Conservation (phyloP, 2,329 filamentous ascomycete species). For the Parafenestella ontariensis region DNA sequence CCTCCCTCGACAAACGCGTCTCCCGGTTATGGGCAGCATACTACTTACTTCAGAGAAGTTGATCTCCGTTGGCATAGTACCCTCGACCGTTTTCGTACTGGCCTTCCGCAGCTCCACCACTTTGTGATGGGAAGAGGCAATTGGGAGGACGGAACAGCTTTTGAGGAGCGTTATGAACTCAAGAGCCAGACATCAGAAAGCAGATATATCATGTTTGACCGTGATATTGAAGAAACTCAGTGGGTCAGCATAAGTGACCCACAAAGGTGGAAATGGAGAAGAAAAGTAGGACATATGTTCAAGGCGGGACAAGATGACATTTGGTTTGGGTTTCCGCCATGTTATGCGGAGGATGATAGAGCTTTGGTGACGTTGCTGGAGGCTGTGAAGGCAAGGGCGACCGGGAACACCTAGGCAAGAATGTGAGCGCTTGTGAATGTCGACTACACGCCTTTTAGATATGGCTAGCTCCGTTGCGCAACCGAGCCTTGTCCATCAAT, state of each 20-base stretch:
- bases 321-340: not conserved
- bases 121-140: constrained; percentile 14
- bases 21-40: too few relatives aligned
- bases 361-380: constrained; percentile 6
- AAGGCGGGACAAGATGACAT: not conserved
- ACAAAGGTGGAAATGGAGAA: too few relatives aligned
- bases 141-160: constrained; percentile 3
- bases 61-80: constrained; percentile 18
- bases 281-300: not conserved
- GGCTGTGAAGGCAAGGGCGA: constrained; percentile 3
- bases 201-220: constrained; percentile 4
- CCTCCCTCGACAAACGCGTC: not conserved
- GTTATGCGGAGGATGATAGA: constrained; percentile 2
- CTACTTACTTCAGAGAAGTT: constrained; percentile 9
- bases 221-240: constrained; percentile 1
- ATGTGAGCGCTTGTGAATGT: not conserved
- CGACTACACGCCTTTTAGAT: not conserved
- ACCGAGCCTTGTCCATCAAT: too few relatives aligned
- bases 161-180: constrained; percentile 16
- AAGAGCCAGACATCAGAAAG: not conserved
- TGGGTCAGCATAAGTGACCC: constrained; percentile 6
- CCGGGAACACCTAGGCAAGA: not conserved
- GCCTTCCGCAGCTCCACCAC: constrained; percentile 9
- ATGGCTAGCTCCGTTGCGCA: too few relatives aligned
- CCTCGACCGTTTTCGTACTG: constrained; percentile 9